phyloP scores from a whole-genome alignment of 176 grass and related monocot species.

The Poa annua region DNA sequence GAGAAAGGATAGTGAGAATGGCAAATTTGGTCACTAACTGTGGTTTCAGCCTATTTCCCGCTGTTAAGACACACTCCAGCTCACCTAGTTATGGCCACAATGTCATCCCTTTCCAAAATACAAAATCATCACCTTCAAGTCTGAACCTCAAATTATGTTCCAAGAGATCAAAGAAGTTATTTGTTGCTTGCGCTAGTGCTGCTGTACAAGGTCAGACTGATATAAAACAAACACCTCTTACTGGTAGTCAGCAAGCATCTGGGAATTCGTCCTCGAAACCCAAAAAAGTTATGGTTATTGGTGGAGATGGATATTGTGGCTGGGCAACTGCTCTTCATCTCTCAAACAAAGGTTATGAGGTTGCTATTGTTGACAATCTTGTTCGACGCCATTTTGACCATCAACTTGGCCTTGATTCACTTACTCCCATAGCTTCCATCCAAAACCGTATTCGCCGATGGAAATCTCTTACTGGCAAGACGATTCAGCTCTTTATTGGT shows the following conservation, averaged over 20 bases:
- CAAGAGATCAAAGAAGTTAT: slow-evolving; percentile 45
- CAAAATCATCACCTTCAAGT: slow-evolving; percentile 41
- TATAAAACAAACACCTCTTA: slow-evolving; percentile 55
- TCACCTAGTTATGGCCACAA: slow-evolving; percentile 26
- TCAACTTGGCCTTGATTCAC: slow-evolving; percentile 88
- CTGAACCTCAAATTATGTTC: slow-evolving; percentile 35
- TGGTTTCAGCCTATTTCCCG: slow-evolving; percentile 46
- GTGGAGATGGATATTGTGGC: slow-evolving; percentile 96
- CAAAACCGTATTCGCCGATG: slow-evolving; percentile 82
- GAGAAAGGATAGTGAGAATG: slow-evolving; percentile 56
- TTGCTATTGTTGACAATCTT: slow-evolving; percentile 90
- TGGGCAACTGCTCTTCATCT: slow-evolving; percentile 96
- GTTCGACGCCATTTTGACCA: slow-evolving; percentile 88
- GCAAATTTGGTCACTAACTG: slow-evolving; percentile 53
- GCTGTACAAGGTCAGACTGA: slow-evolving; percentile 53
- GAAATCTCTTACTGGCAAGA: slow-evolving; percentile 79
- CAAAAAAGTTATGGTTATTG: slow-evolving; percentile 96
- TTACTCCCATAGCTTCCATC: slow-evolving; percentile 87
- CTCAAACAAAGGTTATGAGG: slow-evolving; percentile 96
- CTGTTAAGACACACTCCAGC: slow-evolving; percentile 39
- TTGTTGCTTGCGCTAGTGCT: slow-evolving; percentile 50
- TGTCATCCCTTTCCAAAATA: slow-evolving; percentile 44
- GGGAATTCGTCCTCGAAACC: slow-evolving; percentile 57
- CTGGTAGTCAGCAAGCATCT: slow-evolving; percentile 49
- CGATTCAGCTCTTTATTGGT: slow-evolving; percentile 81